Percentiles rank a stretch among this genome's conserved stretches.
Conservation (phyloP, 78 protist genomes). For the Protostelium mycophagum region DNA sequence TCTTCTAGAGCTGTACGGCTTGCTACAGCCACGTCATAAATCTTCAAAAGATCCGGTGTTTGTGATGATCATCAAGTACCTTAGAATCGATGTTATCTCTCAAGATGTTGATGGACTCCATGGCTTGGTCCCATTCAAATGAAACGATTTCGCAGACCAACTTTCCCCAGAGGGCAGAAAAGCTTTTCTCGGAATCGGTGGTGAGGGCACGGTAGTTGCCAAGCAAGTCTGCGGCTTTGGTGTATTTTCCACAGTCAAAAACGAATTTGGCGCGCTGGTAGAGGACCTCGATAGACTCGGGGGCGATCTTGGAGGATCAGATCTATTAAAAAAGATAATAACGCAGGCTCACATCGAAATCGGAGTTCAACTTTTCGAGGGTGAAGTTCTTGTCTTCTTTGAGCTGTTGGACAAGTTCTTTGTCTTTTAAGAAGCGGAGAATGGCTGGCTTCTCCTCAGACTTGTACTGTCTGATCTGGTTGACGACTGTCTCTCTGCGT, state of each 20-base stretch:
- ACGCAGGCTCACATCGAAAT: neutral
- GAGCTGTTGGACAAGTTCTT: neutral
- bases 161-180: conserved; percentile 87
- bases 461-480: neutral
- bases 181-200: conserved; percentile 23
- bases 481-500: neutral
- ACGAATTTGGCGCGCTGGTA: neutral
- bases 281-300: neutral
- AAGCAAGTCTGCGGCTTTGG: neutral
- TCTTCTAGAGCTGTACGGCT: neutral
- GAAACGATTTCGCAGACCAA: conserved; percentile 80
- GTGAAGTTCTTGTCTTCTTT: neutral
- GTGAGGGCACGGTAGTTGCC: conserved; percentile 1
- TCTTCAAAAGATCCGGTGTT: neutral
- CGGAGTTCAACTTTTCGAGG: neutral
- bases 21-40: neutral
- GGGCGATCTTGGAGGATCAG: neutral
- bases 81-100: conserved; percentile 58
- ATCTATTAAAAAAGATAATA: neutral
- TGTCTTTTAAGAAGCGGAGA: neutral
- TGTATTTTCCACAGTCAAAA: neutral
- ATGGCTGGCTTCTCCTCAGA: neutral
- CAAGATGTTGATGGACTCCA: conserved; percentile 39
- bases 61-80: conserved; percentile 2
- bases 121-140: conserved; percentile 69